Percentiles rank a stretch among this genome's conserved stretches.
Evolutionary conservation across 228 moss, liverwort and hornwort species (phyloP).

Genomic region (Sphagnum fallax): DNA sequence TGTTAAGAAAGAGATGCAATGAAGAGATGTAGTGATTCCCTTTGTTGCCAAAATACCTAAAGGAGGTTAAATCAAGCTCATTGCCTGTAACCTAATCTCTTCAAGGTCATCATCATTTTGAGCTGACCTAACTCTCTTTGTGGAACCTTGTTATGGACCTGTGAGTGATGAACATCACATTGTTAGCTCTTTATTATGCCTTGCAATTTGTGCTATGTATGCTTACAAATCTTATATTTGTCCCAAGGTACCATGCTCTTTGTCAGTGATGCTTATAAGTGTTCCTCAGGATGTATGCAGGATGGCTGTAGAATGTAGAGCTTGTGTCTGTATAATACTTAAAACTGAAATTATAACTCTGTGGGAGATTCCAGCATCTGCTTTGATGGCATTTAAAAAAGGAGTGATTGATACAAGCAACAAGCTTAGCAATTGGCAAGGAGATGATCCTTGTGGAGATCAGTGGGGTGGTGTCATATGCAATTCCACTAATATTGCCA

Average conservation of each 20-base stretch:
- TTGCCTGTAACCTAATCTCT: too few relatives aligned
- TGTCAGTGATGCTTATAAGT: neutral
- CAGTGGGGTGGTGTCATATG: constrained; percentile 38
- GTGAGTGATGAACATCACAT: too few relatives aligned
- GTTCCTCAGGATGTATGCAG: neutral
- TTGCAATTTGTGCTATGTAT: neutral
- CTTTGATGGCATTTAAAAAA: constrained; percentile 29
- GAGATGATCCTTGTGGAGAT: constrained; percentile 32
- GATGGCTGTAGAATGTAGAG: neutral
- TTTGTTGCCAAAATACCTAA: too few relatives aligned
- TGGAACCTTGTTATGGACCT: too few relatives aligned
- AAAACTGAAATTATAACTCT: neutral
- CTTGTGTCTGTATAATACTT: neutral
- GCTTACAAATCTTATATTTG: neutral
- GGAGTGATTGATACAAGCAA: constrained; percentile 22
- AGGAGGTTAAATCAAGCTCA: too few relatives aligned
- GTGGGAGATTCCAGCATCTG: constrained; percentile 24
- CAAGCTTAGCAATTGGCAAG: constrained; percentile 17
- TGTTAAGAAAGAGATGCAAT: too few relatives aligned
- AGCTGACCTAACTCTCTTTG: too few relatives aligned
- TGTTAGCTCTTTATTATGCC: too few relatives aligned
- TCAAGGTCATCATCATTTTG: too few relatives aligned
- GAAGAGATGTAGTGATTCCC: too few relatives aligned
- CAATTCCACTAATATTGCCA: neutral
- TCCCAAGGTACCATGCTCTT: neutral